Evolutionary conservation across 108 stramenopile genomes (phyloP), one percentile per base, ranked within the genome.

Genomic region (Cylindrotheca closterium): DNA sequence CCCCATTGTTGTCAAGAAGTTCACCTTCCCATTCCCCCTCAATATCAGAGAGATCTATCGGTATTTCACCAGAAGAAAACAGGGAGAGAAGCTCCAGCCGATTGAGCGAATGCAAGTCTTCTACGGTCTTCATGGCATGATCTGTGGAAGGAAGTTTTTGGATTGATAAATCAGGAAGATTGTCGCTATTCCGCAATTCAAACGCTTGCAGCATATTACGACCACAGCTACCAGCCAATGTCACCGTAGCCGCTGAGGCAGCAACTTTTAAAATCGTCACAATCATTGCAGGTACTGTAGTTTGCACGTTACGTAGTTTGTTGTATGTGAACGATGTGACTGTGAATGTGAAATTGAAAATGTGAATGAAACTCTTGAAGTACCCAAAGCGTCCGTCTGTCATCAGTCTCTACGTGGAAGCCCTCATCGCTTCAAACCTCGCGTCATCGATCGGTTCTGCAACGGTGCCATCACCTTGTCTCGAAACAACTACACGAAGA

Each of bases 1-100:
- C 15, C 25, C 61, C 48, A 57, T 71, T 63, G 30, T 71, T 71
- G 8, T 63, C 61, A 31, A 71, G 33, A 18, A 71, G 60, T 27
- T 29, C 21, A 21, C 70, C 70, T 24, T 63, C 29, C 70, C 62
- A 71, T 37, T 54, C 61, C n/a, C 70, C 70, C 19, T 32, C 52
- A 2, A 66, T 15, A 7, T 27, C 31, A 1, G 15, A 28, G 7
- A 47, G 21, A 42, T 60, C 59, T 28, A 24, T 21, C 0, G 58
- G 49, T 17, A 23, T 17, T 8, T 23, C 47, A 33, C 67, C 56
- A 23, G 34, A 23, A 18, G 42, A 37, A 57, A 60, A 75, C 2
- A 75, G 23, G 0, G 30, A 4, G 2, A 75, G 49, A 2, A 58
- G 58, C 27, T 67, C 61, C 23, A 63, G 59, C 0, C 74, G 50